Base-by-base conservation (phyloP, 1,284 basidiomycete genomes). In the Ustilago vetiveriae region DNA sequence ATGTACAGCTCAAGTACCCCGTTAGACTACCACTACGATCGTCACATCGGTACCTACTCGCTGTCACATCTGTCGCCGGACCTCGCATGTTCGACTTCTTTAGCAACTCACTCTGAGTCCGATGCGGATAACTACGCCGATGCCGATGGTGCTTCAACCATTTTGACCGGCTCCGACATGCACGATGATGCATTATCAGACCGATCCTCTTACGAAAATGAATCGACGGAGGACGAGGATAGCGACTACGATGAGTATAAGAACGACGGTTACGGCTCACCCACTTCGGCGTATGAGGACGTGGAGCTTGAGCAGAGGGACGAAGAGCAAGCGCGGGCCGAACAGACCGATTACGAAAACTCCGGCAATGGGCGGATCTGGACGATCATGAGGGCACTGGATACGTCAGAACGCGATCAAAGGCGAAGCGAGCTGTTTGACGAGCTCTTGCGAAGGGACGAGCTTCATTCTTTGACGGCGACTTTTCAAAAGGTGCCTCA, bases 11-110 rank as follows among this genome's bases (percentile, higher is more conserved):
- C 27, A 1, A 0, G 42, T 19, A 36, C 29, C 9, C 27, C 40
- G 6, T 37, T 62, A 27, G 59, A 55, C 22, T 62, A 41, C 16
- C 43, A 55, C 3, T 47, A 51, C 16, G 59, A 62, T n/a, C 59
- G 43, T 4, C 59, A 62, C 27, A 50, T 62, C 22, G 52, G 37
- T 26, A 55, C 47, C 3, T 62, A 62, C 14, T 30, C 59, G 17
- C 47, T 62, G 4, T 55, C 59, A 10, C 52, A 55, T 16, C 37
- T 62, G 8, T 37, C 47, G 0, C 24, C 40, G 1, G 21, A 32
- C n/a, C 37, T 54, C 6, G n/a, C n/a, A n/a, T n/a, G n/a, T n/a
- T n/a, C n/a, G n/a, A n/a, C n/a, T n/a, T n/a, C n/a, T n/a, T n/a
- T n/a, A n/a, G n/a, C n/a, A n/a, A n/a, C 43, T 21, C 21, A 10